Conservation (phyloP, 78 protist species). For the Cavenderia fasciculata region DNA sequence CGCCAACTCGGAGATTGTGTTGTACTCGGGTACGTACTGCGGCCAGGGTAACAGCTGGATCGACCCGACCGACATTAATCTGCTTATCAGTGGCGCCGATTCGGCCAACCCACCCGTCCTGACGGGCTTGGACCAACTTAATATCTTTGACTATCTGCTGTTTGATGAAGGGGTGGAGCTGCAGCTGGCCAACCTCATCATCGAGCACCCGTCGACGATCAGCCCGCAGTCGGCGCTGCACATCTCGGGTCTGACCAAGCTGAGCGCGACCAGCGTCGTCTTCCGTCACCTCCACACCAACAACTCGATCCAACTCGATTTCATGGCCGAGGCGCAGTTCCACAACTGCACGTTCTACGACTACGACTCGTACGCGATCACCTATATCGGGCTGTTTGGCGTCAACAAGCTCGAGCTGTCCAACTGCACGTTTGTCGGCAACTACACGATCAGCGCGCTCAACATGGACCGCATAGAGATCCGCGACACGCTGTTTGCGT, state of each 20-base stretch:
- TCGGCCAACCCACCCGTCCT: neutral
- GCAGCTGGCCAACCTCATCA: neutral
- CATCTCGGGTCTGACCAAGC: neutral
- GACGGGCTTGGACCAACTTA: slow-evolving; percentile 1
- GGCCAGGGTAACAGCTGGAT: slow-evolving; percentile 63
- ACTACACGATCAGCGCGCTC: neutral
- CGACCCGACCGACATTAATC: neutral
- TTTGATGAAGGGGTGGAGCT: neutral
- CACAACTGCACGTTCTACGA: neutral
- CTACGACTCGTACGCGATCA: neutral
- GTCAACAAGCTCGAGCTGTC: neutral
- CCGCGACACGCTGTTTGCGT: neutral
- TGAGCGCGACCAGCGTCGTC: neutral
- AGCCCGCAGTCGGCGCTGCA: neutral
- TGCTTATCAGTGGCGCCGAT: neutral
- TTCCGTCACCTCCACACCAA: neutral
- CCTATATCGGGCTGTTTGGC: neutral
- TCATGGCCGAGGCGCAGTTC: neutral
- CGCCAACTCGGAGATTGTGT: neutral
- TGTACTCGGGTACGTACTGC: slow-evolving; percentile 35
- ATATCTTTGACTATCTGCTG: neutral
- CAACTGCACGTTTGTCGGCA: neutral
- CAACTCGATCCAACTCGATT: slow-evolving; percentile 2
- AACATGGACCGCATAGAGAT: neutral
- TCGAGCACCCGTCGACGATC: neutral